Evolutionary conservation across 441 rosid genomes (phyloP), one percentile per base, ranked within the genome.

Genomic region (Pelargonium myrrhifolium): DNA sequence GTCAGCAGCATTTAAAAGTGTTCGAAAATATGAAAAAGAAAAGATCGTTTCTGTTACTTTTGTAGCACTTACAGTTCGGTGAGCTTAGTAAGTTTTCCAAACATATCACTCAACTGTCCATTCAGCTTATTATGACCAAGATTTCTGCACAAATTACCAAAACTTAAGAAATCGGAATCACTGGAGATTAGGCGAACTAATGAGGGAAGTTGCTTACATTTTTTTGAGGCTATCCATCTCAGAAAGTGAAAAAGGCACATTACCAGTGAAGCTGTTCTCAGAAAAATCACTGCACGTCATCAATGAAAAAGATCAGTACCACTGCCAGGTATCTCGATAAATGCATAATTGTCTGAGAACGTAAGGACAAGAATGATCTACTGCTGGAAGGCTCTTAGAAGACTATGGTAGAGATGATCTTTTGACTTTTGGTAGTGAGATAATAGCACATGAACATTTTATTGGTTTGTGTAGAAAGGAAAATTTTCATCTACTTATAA

Each of bases 71-170:
- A 88, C 97, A 91, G 9, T 22, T 81, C 76, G 65, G 84, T 74
- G 45, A 93, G 95, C 68, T 89, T 86, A n/a, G 80, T 59, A 51
- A 91, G 88, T 65, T 85, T 89, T 59, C 84, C 86, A 68, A 93
- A 91, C 95, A 89, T 89, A 68, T 93, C 98, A 62, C 80, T 89
- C 45, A 93, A 64, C 72, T 88, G 90, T 64, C 96, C 96, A 24
- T 81, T 83, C 40, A 91, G 89, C 74, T 84, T 75, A 79, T 91
- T 91, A 64, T 79, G 86, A 40, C 85, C 84, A 70, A 91, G 78
- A 75, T 89, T 80, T 76, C 96, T 91, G 80, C 76, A 73, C 22
- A 28, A 40, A 81, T 65, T 49, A 72, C 49, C 18, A 70, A 64
- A 61, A 10, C 63, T 14, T 71, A 7, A 71, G 66, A 65, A 45